These are phyloP conservation scores for Aspergillus sclerotioniger DNA, from an alignment of 495 filamentous ascomycete species.

Conservation along the genomic window DNA sequence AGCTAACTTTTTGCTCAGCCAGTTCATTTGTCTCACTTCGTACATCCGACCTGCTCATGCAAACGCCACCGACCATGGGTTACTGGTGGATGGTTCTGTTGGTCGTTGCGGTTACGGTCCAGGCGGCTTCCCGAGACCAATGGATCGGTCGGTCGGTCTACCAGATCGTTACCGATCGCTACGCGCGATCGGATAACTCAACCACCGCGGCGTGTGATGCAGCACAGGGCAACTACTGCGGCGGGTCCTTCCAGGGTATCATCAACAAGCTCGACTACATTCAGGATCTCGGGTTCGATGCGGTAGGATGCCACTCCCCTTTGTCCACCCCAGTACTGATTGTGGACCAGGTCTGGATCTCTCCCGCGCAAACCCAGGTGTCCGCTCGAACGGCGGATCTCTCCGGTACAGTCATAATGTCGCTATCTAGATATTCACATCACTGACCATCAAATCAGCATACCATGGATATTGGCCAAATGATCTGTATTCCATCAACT, in stretches of 20 bases:
- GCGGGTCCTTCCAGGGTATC: constrained; percentile 1
- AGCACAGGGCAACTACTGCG: background rate
- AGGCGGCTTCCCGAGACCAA: constrained; percentile 2
- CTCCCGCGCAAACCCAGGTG: background rate
- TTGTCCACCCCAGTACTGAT: background rate
- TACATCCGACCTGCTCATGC: background rate
- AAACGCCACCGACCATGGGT: background rate
- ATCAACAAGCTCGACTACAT: constrained; percentile 2
- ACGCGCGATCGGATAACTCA: background rate
- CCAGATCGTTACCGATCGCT: constrained; percentile 6
- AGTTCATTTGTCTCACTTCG: background rate
- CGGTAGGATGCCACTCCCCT: background rate
- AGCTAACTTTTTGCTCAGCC: background rate
- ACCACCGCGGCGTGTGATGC: constrained; percentile 3
- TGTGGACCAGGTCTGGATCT: background rate
- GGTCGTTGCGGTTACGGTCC: background rate
- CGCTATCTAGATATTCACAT: background rate
- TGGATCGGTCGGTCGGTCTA: constrained; percentile 4
- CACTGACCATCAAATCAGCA: background rate
- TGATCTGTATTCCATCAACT: constrained; percentile 7
- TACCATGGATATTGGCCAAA: constrained; percentile 8
- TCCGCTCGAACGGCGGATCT: background rate
- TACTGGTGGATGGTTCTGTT: background rate
- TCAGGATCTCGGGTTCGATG: constrained; percentile 3
- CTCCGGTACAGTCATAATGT: background rate